Conservation (phyloP, 2,329 filamentous ascomycete species). For the Aspergillus quadricinctus region DNA sequence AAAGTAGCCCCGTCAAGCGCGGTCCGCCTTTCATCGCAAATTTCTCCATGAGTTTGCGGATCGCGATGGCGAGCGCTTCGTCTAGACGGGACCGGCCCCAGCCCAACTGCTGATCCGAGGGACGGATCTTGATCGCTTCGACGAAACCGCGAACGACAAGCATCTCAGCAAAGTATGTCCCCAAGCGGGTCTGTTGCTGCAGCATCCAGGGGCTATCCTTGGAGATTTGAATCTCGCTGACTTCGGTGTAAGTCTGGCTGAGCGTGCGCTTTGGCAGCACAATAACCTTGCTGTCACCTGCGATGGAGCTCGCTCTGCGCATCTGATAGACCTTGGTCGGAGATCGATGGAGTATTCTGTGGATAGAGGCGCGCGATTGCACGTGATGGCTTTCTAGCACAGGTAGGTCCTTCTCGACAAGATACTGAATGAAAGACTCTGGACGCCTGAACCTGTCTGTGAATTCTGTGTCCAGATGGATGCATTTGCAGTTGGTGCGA, state of each 20-base stretch:
- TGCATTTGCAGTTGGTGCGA: slow-evolving; percentile 54
- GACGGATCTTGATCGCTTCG: slow-evolving; percentile 63
- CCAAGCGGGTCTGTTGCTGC: slow-evolving; percentile 62
- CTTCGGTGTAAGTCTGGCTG: slow-evolving; percentile 51
- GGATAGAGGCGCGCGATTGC: slow-evolving; percentile 49
- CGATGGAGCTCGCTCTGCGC: slow-evolving; percentile 43
- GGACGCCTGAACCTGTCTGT: slow-evolving; percentile 61
- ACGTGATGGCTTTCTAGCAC: slow-evolving; percentile 53
- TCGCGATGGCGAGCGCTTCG: slow-evolving; percentile 53
- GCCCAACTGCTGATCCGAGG: slow-evolving; percentile 59
- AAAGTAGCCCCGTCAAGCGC: slow-evolving; percentile 64
- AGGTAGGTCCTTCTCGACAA: slow-evolving; percentile 50
- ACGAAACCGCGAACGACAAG: slow-evolving; percentile 63
- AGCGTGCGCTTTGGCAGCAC: slow-evolving; percentile 54
- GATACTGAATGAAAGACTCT: slow-evolving; percentile 59
- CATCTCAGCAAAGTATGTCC: slow-evolving; percentile 69
- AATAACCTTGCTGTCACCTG: slow-evolving; percentile 56
- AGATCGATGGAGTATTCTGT: slow-evolving; percentile 48
- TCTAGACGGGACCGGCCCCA: slow-evolving; percentile 57
- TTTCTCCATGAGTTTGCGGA: slow-evolving; percentile 61
- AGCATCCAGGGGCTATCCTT: slow-evolving; percentile 58
- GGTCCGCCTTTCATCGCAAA: slow-evolving; percentile 51
- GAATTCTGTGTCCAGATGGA: slow-evolving; percentile 58
- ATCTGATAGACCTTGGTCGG: slow-evolving; percentile 57
- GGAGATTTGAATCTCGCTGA: slow-evolving; percentile 54